phyloP scores from a whole-genome alignment of 2,329 filamentous ascomycete species.

The Nemania sp. region DNA sequence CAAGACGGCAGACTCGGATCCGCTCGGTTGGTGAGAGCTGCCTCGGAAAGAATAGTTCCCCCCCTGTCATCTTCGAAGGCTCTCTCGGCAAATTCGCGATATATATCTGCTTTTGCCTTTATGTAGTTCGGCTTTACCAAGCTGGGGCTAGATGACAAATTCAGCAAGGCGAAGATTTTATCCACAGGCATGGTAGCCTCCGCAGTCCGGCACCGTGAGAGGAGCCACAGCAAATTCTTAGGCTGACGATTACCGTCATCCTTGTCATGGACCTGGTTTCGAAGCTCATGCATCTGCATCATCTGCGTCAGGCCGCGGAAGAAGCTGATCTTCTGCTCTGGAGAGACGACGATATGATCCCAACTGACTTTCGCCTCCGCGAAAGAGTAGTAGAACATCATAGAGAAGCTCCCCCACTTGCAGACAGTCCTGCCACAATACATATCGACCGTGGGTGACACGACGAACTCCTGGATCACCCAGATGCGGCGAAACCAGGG shows the following conservation, averaged over 20 bases:
- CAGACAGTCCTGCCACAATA: background rate
- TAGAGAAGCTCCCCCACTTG: background rate
- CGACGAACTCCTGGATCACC: background rate
- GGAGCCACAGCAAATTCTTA: background rate
- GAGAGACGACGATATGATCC: background rate
- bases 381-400: slow-evolving; percentile 1
- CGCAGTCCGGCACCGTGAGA: background rate
- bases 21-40: background rate
- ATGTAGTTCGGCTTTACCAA: background rate
- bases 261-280: background rate
- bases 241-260: background rate
- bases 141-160: background rate
- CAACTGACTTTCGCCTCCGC: background rate
- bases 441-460: background rate
- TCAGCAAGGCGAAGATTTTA: background rate
- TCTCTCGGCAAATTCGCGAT: background rate
- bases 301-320: background rate
- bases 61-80: background rate
- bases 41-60: background rate
- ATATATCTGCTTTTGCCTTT: background rate
- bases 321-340: background rate
- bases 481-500: background rate
- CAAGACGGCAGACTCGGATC: background rate
- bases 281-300: slow-evolving; percentile 7
- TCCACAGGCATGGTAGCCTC: background rate